Evolutionary conservation across 805 yeast species (phyloP).

Genomic region (Candida tammaniensis): DNA sequence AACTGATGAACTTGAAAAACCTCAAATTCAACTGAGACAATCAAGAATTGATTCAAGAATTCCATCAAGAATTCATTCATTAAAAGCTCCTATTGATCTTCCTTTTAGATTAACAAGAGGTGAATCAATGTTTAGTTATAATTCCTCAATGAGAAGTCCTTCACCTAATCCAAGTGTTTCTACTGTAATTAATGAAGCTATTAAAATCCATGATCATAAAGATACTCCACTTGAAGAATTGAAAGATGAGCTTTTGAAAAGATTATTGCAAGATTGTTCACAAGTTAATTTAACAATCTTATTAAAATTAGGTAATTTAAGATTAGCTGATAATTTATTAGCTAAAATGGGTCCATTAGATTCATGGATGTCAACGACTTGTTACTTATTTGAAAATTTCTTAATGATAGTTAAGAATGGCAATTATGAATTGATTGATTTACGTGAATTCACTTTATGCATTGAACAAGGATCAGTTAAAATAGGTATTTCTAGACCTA

Average conservation of each 20-base stretch:
- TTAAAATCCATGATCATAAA: conserved; percentile 17
- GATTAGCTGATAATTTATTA: conserved; percentile 33
- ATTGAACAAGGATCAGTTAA: conserved; percentile 8
- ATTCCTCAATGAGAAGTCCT: conserved; percentile 13
- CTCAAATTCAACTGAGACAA: not conserved
- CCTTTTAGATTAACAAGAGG: conserved; percentile 5
- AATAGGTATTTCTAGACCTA: not conserved
- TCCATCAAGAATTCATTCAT: conserved; percentile 2
- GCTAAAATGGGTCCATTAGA: conserved; percentile 13
- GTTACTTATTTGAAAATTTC: conserved; percentile 34
- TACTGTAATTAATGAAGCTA: conserved; percentile 8
- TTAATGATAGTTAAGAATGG: conserved; percentile 14
- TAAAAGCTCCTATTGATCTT: conserved; percentile 4
- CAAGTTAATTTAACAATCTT: conserved; percentile 23
- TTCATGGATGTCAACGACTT: conserved; percentile 11
- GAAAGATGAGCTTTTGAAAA: conserved; percentile 26
- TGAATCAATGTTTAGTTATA: conserved; percentile 7
- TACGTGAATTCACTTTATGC: conserved; percentile 1
- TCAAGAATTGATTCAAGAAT: conserved; percentile 1
- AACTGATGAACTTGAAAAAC: not conserved
- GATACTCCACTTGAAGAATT: conserved; percentile 23
- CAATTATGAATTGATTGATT: conserved; percentile 6
- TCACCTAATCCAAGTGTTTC: conserved; percentile 21
- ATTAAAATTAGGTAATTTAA: conserved; percentile 30
- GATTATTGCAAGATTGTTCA: conserved; percentile 23